phyloP scores from a whole-genome alignment of 1,139 yeast species.

The Yamadazyma diospyri region DNA sequence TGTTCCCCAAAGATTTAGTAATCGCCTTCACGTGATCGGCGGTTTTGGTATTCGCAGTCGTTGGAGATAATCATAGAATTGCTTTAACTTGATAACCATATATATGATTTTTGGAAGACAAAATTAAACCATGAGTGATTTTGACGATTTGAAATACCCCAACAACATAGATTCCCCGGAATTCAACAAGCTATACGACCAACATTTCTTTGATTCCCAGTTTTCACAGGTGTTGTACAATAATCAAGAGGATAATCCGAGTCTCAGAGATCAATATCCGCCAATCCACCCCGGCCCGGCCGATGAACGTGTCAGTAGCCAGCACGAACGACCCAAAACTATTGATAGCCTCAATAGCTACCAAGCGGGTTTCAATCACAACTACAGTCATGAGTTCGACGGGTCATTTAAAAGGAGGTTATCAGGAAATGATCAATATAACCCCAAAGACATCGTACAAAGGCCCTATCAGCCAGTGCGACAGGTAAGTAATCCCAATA shows the following conservation, averaged over 20 bases:
- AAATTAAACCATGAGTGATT: constrained; percentile 6
- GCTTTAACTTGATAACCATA: too few species aligned
- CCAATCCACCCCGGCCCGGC: neutral
- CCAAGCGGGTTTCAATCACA: neutral
- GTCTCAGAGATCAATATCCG: neutral
- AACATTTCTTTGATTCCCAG: constrained; percentile 10
- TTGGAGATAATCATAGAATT: too few species aligned
- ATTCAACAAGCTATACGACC: constrained; percentile 12
- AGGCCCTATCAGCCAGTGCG: constrained; percentile 16
- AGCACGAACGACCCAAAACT: constrained; percentile 1
- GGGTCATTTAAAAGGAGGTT: constrained; percentile 5
- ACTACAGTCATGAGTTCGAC: neutral
- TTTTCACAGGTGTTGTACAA: constrained; percentile 4
- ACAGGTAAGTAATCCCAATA: constrained; percentile 14
- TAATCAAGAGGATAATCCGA: neutral
- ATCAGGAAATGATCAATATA: constrained; percentile 1
- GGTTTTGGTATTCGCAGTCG: too few species aligned
- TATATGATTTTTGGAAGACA: too few species aligned
- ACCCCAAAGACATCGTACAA: constrained; percentile 5
- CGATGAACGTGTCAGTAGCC: neutral
- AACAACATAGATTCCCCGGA: constrained; percentile 8
- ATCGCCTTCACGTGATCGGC: too few species aligned
- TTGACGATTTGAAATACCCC: constrained; percentile 1
- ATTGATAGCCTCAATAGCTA: neutral
- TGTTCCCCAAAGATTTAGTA: too few species aligned